phyloP scores from a whole-genome alignment of 2,329 filamentous ascomycete genomes.

The Beauveria caledonica region DNA sequence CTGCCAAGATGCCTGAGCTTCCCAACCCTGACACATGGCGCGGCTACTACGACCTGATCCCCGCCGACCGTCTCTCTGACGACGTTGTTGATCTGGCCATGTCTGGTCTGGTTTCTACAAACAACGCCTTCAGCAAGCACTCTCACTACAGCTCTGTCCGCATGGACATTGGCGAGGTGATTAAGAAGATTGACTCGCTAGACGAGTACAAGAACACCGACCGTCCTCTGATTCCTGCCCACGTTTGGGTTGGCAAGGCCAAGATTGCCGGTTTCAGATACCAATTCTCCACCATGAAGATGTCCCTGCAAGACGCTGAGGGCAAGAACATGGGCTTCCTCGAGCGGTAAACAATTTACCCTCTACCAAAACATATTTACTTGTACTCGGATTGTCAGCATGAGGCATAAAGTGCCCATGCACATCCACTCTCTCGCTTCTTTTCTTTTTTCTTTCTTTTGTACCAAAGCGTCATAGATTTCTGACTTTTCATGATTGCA shows the following conservation, averaged over 20 bases:
- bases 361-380: neutral
- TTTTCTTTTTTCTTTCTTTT: slow-evolving; percentile 8
- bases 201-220: slow-evolving; percentile 10
- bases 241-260: slow-evolving; percentile 12
- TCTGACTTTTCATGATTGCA: slow-evolving; percentile 9
- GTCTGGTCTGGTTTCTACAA: slow-evolving; percentile 1
- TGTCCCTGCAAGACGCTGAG: slow-evolving; percentile 8
- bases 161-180: slow-evolving; percentile 12
- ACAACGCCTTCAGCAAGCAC: slow-evolving; percentile 9
- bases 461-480: slow-evolving; percentile 13
- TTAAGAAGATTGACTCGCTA: slow-evolving; percentile 11
- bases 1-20: slow-evolving; percentile 11
- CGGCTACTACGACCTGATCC: slow-evolving; percentile 12
- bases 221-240: slow-evolving; percentile 10
- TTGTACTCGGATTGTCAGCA: slow-evolving; percentile 4
- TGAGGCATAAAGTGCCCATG: slow-evolving; percentile 8
- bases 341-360: slow-evolving; percentile 9
- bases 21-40: slow-evolving; percentile 12
- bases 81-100: slow-evolving; percentile 12
- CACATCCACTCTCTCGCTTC: neutral
- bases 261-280: slow-evolving; percentile 12
- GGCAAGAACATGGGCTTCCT: slow-evolving; percentile 12
- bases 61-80: slow-evolving; percentile 11
- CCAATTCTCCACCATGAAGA: slow-evolving; percentile 12
- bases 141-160: slow-evolving; percentile 12